Evolutionary conservation across 345 rosid genomes (phyloP), one percentile per base, ranked within the genome.

Genomic region (Leavenworthia alabamica): DNA sequence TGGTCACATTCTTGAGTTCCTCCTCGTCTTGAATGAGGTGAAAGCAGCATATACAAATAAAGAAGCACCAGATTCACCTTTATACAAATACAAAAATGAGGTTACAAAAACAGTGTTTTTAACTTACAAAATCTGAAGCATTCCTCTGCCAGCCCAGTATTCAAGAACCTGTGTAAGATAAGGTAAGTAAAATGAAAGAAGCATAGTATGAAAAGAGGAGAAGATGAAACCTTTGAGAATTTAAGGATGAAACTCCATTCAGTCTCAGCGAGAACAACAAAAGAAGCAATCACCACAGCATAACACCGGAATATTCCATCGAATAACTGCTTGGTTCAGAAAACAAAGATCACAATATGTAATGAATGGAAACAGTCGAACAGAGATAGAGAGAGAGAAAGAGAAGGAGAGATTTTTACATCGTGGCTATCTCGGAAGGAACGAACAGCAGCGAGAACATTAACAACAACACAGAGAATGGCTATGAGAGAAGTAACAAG

Each of bases 121-220:
- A 69, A 83, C 96, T 70, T 83, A 93, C 99, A 89, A 93, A 75
- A 93, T 93, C 73, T 93, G 97, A 79, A 93, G 96, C 99, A 89
- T 89, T 52, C 97, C 96, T 82, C 99, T 81, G 4, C 94, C 96
- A 77, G 66, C 94, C 94, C 97, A 93, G 64, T 63, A 93, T 61
- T 93, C 96, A 80, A 93, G 72, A 17, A 89, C 78, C 99, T 93
- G 83, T 66, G 73, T 60, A 28, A 65, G 23, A 31, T 2, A 14
- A n/a, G 49, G 17, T 17, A 47, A 24, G n/a, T 9, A 37, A 17
- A 43, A 13, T 14, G 6, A n/a, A n/a, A n/a, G n/a, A n/a, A n/a
- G n/a, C n/a, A n/a, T n/a, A n/a, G n/a, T n/a, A n/a, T n/a, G n/a
- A n/a, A n/a, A n/a, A n/a, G n/a, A 46, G 32, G 23, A 7, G 53